phyloP scores from a whole-genome alignment of 805 yeast species.

The Spathaspora gorwiae region DNA sequence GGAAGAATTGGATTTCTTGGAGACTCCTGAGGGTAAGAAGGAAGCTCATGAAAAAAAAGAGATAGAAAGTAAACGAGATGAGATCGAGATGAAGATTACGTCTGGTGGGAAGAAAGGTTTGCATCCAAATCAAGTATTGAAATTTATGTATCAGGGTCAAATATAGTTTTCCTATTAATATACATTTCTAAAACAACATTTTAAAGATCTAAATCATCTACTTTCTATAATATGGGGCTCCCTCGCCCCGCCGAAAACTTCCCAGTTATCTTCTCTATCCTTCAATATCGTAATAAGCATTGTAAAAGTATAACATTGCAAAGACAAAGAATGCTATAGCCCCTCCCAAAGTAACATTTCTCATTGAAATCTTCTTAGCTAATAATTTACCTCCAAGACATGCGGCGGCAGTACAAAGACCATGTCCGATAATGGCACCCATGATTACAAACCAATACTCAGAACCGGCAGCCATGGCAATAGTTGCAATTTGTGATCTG shows the following conservation, averaged over 20 bases:
- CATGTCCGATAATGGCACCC: constrained; percentile 90
- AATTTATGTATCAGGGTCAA: constrained; percentile 37
- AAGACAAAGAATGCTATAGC: constrained; percentile 81
- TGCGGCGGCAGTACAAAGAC: constrained; percentile 83
- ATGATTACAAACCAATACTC: constrained; percentile 83
- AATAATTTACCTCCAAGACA: constrained; percentile 87
- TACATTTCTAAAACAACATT: no score
- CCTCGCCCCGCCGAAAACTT: no score
- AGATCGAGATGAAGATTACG: constrained; percentile 21
- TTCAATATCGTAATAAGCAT: constrained; percentile 42
- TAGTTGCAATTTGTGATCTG: constrained; percentile 95
- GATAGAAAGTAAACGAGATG: constrained; percentile 19
- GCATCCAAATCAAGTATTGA: constrained; percentile 31
- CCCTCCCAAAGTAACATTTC: constrained; percentile 89
- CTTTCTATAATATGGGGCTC: no score
- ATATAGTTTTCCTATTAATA: constrained; percentile 2
- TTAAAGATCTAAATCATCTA: no score
- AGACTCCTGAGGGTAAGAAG: constrained; percentile 29
- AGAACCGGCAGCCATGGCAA: constrained; percentile 97
- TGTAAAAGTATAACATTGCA: constrained; percentile 73
- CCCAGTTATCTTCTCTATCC: neutral
- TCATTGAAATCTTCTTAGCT: constrained; percentile 85
- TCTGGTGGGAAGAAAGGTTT: constrained; percentile 23
- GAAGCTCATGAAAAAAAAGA: constrained; percentile 21
- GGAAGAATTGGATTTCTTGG: constrained; percentile 36